phyloP scores from a whole-genome alignment of 202 grass and related monocot genomes.

The Dendrocalamus latiflorus region DNA sequence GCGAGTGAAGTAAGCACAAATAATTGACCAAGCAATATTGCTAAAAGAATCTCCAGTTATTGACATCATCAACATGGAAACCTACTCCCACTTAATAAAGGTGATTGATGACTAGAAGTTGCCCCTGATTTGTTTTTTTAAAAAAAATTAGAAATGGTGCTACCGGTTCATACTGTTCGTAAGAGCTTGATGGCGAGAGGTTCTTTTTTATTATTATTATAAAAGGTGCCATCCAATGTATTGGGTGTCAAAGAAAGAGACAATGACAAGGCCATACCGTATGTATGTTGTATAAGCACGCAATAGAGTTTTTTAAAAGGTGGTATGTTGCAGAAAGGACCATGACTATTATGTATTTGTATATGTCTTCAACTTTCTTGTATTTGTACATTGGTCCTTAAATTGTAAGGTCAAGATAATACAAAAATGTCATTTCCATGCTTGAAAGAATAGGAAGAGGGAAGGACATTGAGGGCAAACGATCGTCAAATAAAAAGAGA shows the following conservation, averaged over 20 bases:
- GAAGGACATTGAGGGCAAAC: no score
- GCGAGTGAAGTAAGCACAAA: conserved; percentile 14
- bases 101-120: conserved; percentile 18
- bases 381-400: not conserved
- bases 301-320: not conserved
- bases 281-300: conserved; percentile 4
- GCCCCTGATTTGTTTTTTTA: not conserved
- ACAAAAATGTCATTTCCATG: not conserved
- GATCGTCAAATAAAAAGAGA: no score
- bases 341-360: not conserved
- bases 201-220: conserved; percentile 3
- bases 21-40: not conserved
- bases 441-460: no score
- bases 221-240: conserved; percentile 7
- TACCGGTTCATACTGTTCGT: not conserved
- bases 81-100: conserved; percentile 7
- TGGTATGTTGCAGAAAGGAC: not conserved
- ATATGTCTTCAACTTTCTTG: not conserved
- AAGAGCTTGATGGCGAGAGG: conserved; percentile 21
- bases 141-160: not conserved
- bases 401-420: not conserved
- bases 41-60: conserved; percentile 9
- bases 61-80: no score
- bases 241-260: conserved; percentile 20
- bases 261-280: not conserved